Conservation (phyloP, 306 rosid genomes). For the Argentina anserina region DNA sequence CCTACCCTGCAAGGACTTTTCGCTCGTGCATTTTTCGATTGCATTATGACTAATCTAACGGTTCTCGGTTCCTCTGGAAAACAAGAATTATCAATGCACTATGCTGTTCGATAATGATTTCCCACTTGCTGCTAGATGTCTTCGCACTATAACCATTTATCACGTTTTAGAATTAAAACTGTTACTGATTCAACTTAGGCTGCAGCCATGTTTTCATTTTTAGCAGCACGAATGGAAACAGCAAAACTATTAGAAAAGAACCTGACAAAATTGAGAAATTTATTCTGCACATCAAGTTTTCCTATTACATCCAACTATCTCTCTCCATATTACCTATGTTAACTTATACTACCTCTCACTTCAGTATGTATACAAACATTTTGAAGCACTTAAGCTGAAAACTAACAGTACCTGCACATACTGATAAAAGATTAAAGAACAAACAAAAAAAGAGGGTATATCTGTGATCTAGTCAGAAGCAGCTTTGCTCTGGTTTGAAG, state of each 20-base stretch:
- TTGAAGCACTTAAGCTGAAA: conserved; percentile 31
- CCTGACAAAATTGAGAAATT: conserved; percentile 18
- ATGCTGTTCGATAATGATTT: not conserved
- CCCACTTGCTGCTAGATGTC: not conserved
- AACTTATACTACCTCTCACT: conserved; percentile 28
- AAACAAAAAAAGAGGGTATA: conserved; percentile 9
- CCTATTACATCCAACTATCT: conserved; percentile 31
- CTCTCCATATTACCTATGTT: conserved; percentile 24
- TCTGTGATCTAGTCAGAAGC: conserved; percentile 19
- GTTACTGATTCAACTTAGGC: not conserved
- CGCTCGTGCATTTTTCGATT: not conserved
- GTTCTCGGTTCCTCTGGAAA: not conserved
- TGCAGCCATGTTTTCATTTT: not conserved
- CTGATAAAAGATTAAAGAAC: conserved; percentile 9
- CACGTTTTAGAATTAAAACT: not conserved
- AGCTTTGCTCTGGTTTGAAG: conserved; percentile 13
- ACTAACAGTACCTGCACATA: conserved; percentile 38
- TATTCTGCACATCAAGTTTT: conserved; percentile 24
- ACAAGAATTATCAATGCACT: not conserved
- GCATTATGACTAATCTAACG: not conserved
- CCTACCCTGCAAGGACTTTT: conserved; percentile 14
- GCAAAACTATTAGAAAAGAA: not conserved
- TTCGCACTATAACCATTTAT: not conserved
- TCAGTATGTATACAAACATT: conserved; percentile 36
- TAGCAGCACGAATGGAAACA: not conserved